Conservation (phyloP, 2,329 filamentous ascomycete genomes). For the Penicillium sp. region DNA sequence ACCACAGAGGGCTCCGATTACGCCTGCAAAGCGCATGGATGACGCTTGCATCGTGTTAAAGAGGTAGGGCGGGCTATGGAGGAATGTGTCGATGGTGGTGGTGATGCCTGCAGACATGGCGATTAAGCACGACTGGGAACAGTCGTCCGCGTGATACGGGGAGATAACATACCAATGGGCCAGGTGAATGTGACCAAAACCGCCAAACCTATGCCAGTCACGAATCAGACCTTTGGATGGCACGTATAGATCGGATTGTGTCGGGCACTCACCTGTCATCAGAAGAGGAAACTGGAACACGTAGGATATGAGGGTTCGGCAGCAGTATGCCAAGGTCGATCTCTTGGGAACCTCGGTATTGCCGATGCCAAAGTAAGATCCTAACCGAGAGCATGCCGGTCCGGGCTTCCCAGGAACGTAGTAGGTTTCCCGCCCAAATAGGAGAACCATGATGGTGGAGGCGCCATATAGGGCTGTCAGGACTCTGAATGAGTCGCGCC, state of each 20-base stretch:
- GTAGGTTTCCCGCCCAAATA: slow-evolving; percentile 38
- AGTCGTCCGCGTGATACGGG: too few species aligned
- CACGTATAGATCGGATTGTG: neutral
- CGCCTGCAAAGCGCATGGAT: slow-evolving; percentile 38
- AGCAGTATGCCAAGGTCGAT: slow-evolving; percentile 25
- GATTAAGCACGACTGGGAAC: neutral
- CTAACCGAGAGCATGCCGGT: slow-evolving; percentile 19
- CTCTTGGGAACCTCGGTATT: slow-evolving; percentile 31
- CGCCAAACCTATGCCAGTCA: slow-evolving; percentile 18
- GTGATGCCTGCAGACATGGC: slow-evolving; percentile 29
- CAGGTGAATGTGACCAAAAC: slow-evolving; percentile 40
- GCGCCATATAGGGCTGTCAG: slow-evolving; percentile 37
- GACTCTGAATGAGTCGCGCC: slow-evolving; percentile 35
- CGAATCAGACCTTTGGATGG: neutral
- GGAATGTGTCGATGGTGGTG: slow-evolving; percentile 35
- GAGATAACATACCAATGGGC: slow-evolving; percentile 32
- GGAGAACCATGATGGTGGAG: slow-evolving; percentile 34
- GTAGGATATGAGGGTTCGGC: slow-evolving; percentile 23
- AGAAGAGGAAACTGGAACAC: slow-evolving; percentile 34
- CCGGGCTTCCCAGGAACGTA: slow-evolving; percentile 21
- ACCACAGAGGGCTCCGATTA: slow-evolving; percentile 35
- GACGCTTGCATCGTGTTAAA: slow-evolving; percentile 37
- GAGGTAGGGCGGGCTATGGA: slow-evolving; percentile 35
- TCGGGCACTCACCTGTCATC: slow-evolving; percentile 21
- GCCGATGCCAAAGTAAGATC: slow-evolving; percentile 32